phyloP scores from a whole-genome alignment of 2,329 filamentous ascomycete species.

The Macrophomina tecta region DNA sequence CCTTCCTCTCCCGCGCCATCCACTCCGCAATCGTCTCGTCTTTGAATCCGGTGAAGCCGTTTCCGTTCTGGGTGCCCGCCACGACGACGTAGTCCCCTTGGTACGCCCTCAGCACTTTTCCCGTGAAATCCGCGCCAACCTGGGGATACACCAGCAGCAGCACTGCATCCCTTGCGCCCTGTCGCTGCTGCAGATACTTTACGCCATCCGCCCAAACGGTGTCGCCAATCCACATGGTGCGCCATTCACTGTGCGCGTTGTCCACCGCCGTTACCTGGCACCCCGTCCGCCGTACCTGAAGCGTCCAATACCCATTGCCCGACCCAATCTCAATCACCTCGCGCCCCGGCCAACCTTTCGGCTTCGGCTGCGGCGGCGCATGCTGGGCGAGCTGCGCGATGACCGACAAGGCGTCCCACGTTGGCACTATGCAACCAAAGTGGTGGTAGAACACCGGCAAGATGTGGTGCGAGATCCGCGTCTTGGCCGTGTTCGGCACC shows the following conservation, averaged over 20 bases:
- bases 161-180: constrained; percentile 61
- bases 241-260: constrained; percentile 70
- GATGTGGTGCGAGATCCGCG: constrained; percentile 68
- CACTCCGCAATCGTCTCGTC: constrained; percentile 69
- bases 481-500: constrained; percentile 56
- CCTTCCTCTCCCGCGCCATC: constrained; percentile 63
- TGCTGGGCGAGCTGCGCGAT: constrained; percentile 59
- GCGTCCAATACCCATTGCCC: constrained; percentile 78
- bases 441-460: constrained; percentile 79
- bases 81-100: constrained; percentile 69
- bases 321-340: constrained; percentile 70
- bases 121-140: constrained; percentile 71
- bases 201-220: constrained; percentile 68
- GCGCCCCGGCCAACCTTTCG: constrained; percentile 46
- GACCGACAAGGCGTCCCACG: constrained; percentile 68
- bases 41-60: constrained; percentile 75
- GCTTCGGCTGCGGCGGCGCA: constrained; percentile 37
- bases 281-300: constrained; percentile 70
- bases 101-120: constrained; percentile 65
- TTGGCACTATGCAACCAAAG: constrained; percentile 75
- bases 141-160: constrained; percentile 76
- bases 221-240: constrained; percentile 71
- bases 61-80: constrained; percentile 75
- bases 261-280: constrained; percentile 68
- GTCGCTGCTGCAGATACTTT: constrained; percentile 59